Evolutionary conservation across 1,139 yeast species (phyloP).

Genomic region (Sugiyamaella paludigena): DNA sequence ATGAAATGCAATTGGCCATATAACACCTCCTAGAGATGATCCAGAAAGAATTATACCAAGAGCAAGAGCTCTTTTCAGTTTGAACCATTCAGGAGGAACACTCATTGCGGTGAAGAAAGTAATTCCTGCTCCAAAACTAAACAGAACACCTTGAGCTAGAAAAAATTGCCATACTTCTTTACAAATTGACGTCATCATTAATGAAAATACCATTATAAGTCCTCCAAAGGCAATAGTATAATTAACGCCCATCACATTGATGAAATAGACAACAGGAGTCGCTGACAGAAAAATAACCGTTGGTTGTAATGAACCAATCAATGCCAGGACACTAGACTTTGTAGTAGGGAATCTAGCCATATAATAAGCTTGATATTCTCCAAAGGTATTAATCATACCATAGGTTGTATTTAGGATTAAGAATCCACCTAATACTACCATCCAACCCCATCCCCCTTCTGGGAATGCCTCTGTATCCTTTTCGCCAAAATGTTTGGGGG

Average conservation of each 20-base stretch:
- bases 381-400: slow-evolving; percentile 59
- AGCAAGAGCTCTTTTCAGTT: slow-evolving; percentile 52
- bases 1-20: slow-evolving; percentile 34
- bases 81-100: slow-evolving; percentile 49
- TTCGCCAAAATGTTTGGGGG: no score
- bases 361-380: slow-evolving; percentile 61
- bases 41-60: slow-evolving; percentile 57
- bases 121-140: slow-evolving; percentile 54
- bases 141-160: slow-evolving; percentile 53
- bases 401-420: slow-evolving; percentile 52
- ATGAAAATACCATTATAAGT: slow-evolving; percentile 44
- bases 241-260: slow-evolving; percentile 45
- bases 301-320: slow-evolving; percentile 61
- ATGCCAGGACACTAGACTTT: slow-evolving; percentile 50
- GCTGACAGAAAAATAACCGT: slow-evolving; percentile 51
- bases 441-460: slow-evolving; percentile 39
- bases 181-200: slow-evolving; percentile 53
- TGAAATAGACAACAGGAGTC: slow-evolving; percentile 57
- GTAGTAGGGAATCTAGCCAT: slow-evolving; percentile 42
- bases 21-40: slow-evolving; percentile 46
- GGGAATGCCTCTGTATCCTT: slow-evolving; percentile 30
- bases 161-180: slow-evolving; percentile 53
- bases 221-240: slow-evolving; percentile 46
- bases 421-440: slow-evolving; percentile 40
- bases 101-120: slow-evolving; percentile 28